Conservation (phyloP, 225 moss, liverwort and hornwort species). For the Rhytidiadelphus loreus region DNA sequence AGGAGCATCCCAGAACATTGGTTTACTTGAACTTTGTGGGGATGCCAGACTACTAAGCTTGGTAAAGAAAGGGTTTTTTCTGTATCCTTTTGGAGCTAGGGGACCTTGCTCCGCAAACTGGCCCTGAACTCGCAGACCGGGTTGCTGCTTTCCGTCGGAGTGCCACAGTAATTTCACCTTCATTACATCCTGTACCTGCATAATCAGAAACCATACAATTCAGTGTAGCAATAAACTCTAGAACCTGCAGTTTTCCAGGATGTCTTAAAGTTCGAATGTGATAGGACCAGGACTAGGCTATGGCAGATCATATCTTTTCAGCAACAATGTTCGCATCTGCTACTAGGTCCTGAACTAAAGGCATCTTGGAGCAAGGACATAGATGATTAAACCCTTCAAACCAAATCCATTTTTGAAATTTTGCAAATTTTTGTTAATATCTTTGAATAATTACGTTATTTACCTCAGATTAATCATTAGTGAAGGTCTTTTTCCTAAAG, state of each 20-base stretch:
- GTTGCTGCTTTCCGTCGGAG: slow-evolving; percentile 10
- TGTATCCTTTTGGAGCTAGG: background rate
- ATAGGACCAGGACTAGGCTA: background rate
- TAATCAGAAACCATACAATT: background rate
- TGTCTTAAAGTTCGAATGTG: background rate
- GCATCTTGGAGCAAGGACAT: background rate
- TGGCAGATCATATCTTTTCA: background rate
- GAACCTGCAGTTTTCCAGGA: background rate
- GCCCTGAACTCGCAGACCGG: background rate
- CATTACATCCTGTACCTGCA: slow-evolving; percentile 5
- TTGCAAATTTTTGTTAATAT: background rate
- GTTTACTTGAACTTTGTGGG: background rate
- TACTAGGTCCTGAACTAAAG: background rate
- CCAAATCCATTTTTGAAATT: background rate
- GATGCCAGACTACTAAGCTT: background rate
- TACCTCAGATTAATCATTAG: background rate
- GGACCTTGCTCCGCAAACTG: background rate
- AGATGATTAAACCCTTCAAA: background rate
- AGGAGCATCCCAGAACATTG: background rate
- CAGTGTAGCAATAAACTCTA: background rate
- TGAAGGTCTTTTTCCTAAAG: no score
- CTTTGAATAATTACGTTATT: background rate
- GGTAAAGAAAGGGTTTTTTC: slow-evolving; percentile 22
- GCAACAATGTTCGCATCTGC: background rate
- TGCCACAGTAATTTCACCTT: slow-evolving; percentile 4